Percentiles rank a stretch among this genome's conserved stretches.
These are phyloP conservation scores for Rhododendron griersonianum DNA, from an alignment of 148 eudicot species.

Conservation along the genomic window DNA sequence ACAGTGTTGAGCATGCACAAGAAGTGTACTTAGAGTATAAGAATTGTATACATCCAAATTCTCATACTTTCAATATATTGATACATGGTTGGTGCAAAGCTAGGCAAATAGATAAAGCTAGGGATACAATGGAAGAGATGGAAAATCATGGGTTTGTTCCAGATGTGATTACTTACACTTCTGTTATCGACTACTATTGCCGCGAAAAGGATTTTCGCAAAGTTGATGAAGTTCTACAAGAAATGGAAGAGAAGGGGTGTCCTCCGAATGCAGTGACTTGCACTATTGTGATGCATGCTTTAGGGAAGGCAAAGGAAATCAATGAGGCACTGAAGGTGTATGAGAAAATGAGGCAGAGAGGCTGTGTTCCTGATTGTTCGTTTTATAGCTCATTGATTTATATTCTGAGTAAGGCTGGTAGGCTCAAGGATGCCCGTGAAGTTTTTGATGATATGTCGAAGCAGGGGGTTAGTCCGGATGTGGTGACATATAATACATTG, in stretches of 20 bases:
- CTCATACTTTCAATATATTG: conserved; percentile 50
- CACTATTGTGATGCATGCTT: conserved; percentile 63
- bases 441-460: conserved; percentile 64
- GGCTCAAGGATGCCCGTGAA: conserved; percentile 61
- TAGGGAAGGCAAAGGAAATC: conserved; percentile 67
- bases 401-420: conserved; percentile 47
- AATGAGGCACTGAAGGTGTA: conserved; percentile 53
- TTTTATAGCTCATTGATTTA: conserved; percentile 60
- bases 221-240: conserved; percentile 54
- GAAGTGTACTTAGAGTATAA: conserved; percentile 51
- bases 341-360: conserved; percentile 52
- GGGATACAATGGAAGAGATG: conserved; percentile 48
- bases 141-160: conserved; percentile 48
- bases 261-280: conserved; percentile 71
- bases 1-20: conserved; percentile 68
- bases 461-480: conserved; percentile 46
- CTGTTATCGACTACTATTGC: conserved; percentile 57
- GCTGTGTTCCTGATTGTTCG: conserved; percentile 55
- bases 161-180: conserved; percentile 54
- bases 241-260: conserved; percentile 58
- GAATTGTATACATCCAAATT: conserved; percentile 35
- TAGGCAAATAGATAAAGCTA: conserved; percentile 48
- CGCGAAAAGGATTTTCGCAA: conserved; percentile 58
- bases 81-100: conserved; percentile 82
- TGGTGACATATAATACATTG: conserved; percentile 59